A percentile compares a stretch with the other conserved stretches of the same genome.
phyloP scores from a whole-genome alignment of 2,329 filamentous ascomycete species.

The Diaporthe sp. region DNA sequence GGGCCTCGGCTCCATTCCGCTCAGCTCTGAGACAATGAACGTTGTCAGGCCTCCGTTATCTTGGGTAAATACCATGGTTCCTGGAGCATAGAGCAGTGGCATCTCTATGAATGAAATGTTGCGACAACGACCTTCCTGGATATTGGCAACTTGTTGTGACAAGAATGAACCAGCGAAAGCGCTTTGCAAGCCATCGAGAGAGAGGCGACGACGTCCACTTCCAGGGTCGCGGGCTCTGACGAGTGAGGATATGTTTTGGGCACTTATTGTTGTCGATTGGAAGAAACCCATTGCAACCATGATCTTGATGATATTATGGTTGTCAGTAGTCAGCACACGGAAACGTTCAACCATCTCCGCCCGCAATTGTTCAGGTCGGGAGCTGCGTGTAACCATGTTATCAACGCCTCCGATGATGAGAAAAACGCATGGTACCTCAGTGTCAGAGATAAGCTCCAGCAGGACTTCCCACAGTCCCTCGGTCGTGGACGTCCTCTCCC shows the following conservation, averaged over 20 bases:
- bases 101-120: background rate
- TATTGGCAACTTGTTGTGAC: background rate
- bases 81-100: background rate
- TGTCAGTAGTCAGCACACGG: background rate
- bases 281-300: background rate
- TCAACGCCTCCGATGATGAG: background rate
- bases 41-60: background rate
- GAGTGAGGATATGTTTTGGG: background rate
- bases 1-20: background rate
- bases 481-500: background rate
- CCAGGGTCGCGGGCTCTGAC: background rate
- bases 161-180: background rate
- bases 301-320: background rate
- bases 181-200: background rate
- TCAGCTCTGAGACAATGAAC: background rate
- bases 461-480: background rate
- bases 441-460: background rate
- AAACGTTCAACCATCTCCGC: background rate
- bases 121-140: slow-evolving; percentile 1
- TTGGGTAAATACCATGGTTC: background rate
- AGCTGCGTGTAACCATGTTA: background rate
- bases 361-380: background rate
- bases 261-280: background rate
- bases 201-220: background rate
- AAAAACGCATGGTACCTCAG: background rate